Percentiles rank a stretch among this genome's conserved stretches.
Evolutionary conservation across 202 grass and related monocot genomes (phyloP).

Genomic region (Bolboschoenoplectus hybrid): DNA sequence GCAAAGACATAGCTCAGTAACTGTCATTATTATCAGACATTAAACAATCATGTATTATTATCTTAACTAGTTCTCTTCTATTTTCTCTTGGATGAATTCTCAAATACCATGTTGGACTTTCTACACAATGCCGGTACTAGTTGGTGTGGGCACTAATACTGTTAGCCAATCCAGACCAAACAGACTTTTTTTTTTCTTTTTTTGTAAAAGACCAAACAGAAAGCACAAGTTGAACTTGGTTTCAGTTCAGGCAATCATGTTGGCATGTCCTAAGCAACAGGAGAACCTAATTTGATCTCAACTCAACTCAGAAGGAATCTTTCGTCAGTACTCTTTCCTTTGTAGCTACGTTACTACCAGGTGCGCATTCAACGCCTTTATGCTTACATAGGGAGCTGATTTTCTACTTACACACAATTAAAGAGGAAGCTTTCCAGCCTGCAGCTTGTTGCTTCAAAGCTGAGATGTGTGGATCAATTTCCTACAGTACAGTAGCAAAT

Average conservation of each 20-base stretch:
- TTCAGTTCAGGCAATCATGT: not conserved
- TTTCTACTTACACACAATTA: conserved; percentile 21
- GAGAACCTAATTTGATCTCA: too few relatives aligned
- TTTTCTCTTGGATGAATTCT: too few relatives aligned
- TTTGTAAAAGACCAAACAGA: not conserved
- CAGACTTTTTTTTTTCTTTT: not conserved
- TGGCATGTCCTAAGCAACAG: too few relatives aligned
- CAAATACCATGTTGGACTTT: too few relatives aligned
- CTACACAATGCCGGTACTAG: too few relatives aligned
- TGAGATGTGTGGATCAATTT: not conserved
- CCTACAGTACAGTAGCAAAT: not conserved
- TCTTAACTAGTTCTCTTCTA: too few relatives aligned
- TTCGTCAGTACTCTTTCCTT: not conserved
- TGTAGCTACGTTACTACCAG: not conserved
- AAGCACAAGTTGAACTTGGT: not conserved
- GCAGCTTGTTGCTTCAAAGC: conserved; percentile 2
- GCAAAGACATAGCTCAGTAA: conserved; percentile 13
- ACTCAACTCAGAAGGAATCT: not conserved
- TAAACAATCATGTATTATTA: not conserved
- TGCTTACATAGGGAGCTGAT: too few relatives aligned
- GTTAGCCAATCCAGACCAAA: not conserved
- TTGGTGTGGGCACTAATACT: not conserved
- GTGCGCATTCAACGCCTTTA: too few relatives aligned
- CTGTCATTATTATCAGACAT: not conserved
- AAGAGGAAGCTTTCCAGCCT: conserved; percentile 8